phyloP scores from a whole-genome alignment of 768 basidiomycete species.

The Collybiopsis luxurians region DNA sequence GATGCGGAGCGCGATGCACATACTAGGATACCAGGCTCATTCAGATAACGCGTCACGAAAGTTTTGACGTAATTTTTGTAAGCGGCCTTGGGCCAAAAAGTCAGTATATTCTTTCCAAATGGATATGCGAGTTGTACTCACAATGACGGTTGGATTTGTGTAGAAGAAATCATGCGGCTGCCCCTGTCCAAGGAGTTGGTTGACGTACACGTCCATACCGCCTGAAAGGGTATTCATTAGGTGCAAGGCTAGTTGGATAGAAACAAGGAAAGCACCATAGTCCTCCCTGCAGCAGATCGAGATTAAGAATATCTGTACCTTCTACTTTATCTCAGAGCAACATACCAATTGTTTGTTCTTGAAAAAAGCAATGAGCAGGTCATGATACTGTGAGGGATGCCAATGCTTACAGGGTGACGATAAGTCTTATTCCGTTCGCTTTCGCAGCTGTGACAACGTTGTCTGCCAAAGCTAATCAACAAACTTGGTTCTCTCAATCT shows the following conservation, averaged over 20 bases:
- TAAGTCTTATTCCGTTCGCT: conserved; percentile 56
- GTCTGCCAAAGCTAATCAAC: conserved; percentile 27
- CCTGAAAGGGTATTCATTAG: conserved; percentile 31
- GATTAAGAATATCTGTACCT: too few relatives aligned
- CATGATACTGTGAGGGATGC: background rate
- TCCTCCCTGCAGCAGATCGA: conserved; percentile 6
- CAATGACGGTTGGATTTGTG: conserved; percentile 48
- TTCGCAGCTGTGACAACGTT: conserved; percentile 58
- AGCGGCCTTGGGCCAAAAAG: conserved; percentile 29
- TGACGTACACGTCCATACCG: conserved; percentile 68
- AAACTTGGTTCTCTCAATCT: background rate
- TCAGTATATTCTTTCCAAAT: conserved; percentile 5
- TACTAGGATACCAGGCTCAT: conserved; percentile 57
- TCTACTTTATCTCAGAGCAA: too few relatives aligned
- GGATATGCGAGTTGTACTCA: conserved; percentile 18
- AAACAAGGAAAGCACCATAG: background rate
- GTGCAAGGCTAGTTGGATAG: background rate
- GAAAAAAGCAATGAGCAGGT: background rate
- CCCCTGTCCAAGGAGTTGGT: conserved; percentile 43
- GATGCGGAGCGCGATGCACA: conserved; percentile 25
- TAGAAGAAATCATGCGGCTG: conserved; percentile 56
- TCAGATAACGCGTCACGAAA: conserved; percentile 46
- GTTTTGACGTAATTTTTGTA: conserved; percentile 51
- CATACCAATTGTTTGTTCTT: conserved; percentile 58
- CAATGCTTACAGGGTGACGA: conserved; percentile 49